Evolutionary conservation across 805 yeast genomes (phyloP), one percentile per base, ranked within the genome.

Genomic region (Saturnispora gosingensis): DNA sequence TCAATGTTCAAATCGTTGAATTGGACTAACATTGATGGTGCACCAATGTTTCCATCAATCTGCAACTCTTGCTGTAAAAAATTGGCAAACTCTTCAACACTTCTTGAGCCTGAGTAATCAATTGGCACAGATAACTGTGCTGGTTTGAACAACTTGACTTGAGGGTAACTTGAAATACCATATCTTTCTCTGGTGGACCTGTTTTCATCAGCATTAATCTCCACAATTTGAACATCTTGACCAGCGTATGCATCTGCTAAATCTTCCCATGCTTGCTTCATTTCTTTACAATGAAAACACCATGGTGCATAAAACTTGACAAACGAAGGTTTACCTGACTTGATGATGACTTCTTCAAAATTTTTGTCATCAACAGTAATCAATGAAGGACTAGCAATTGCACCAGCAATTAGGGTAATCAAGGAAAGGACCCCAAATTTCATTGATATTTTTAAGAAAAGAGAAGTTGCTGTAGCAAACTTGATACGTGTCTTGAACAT

Each of bases 261-360:
- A 28, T 56, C 60, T 18, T 65, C 65, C 67, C 72, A 73, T 3
- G 72, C 68, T 5, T 88, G 88, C 62, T 70, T 72, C 59, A 83
- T 61, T 36, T 69, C 71, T 61, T 77, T 77, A 62, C 89, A 83
- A 63, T 83, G 88, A 36, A 80, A 69, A 64, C 89, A 83, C 89
- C 89, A 83, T 49, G 78, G 80, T 9, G 89, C 86, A 59, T 76
- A 82, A 57, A 81, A 83, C 70, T 88, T 85, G 56, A 88, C 87
- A 55, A 88, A 74, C 9, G 90, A 77, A 60, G 82, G 84, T 73
- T 84, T 85, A 34, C 77, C 81, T 5, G 84, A 76, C 45, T 80
- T 76, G 50, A 75, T 67, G 16, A 81, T 84, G 42, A 78, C 65
- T 16, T 74, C 76, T 49, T 79, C 77, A 61, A 82, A 82, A 55